A percentile compares a stretch with the other conserved stretches of the same genome.
Conservation (phyloP, 2,329 filamentous ascomycete genomes). For the Diaporthe australafricana region DNA sequence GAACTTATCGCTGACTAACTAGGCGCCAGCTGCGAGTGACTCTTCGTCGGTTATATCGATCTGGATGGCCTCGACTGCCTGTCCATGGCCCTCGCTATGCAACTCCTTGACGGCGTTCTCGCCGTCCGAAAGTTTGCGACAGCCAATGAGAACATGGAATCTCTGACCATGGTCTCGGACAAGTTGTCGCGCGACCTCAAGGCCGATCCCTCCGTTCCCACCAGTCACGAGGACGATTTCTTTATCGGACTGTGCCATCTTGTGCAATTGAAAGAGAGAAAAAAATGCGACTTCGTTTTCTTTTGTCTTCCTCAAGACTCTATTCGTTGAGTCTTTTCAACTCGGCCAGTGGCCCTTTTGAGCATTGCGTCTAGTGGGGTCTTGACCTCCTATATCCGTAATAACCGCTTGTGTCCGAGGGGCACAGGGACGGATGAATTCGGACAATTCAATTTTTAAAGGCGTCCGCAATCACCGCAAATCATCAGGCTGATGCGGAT, state of each 20-base stretch:
- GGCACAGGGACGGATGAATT: background rate
- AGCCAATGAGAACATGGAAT: conserved; percentile 18
- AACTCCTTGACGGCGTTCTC: background rate
- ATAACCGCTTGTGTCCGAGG: background rate
- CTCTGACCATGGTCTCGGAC: conserved; percentile 1
- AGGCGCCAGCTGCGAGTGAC: background rate
- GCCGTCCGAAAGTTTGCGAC: background rate
- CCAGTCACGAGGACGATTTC: conserved; percentile 18
- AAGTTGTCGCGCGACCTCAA: conserved; percentile 1
- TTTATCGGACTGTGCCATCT: background rate
- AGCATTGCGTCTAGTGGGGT: background rate
- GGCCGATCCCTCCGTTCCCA: conserved; percentile 12
- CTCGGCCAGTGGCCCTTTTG: background rate
- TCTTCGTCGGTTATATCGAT: conserved; percentile 21
- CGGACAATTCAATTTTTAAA: background rate
- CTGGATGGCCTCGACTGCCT: conserved; percentile 4
- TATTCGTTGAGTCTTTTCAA: background rate
- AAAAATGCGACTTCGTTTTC: too few species aligned
- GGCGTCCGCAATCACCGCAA: background rate
- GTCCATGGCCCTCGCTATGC: background rate
- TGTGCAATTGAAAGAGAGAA: background rate
- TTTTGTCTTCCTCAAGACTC: too few species aligned
- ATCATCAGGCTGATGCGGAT: background rate
- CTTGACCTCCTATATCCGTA: background rate
- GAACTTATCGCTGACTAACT: conserved; percentile 1